phyloP scores from a whole-genome alignment of 306 rosid genomes.

The Lablab purpureus region DNA sequence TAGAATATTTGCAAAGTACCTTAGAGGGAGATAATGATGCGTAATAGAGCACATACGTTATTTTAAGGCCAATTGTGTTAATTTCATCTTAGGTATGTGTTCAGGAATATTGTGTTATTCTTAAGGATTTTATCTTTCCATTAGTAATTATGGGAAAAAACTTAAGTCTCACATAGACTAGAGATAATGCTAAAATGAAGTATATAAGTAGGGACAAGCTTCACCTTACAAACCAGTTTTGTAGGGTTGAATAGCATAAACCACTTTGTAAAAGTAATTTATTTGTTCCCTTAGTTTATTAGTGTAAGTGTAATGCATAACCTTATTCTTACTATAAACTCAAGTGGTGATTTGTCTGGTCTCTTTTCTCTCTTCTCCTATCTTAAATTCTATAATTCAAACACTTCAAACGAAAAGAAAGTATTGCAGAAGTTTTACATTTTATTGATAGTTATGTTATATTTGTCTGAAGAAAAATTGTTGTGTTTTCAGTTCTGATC shows the following conservation, averaged over 20 bases:
- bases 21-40: not conserved
- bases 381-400: not conserved
- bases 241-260: no score
- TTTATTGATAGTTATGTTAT: constrained; percentile 7
- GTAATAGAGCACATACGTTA: not conserved
- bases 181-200: no score
- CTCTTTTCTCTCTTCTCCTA: not conserved
- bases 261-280: not conserved
- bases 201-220: no score
- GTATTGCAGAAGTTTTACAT: constrained; percentile 20
- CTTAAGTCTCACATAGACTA: no score
- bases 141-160: no score
- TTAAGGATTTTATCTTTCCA: not conserved
- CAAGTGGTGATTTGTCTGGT: not conserved
- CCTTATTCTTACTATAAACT: not conserved
- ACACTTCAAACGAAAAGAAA: not conserved
- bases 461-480: constrained; percentile 21
- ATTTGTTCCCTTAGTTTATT: not conserved
- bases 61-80: not conserved
- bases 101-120: not conserved
- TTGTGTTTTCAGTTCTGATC: constrained; percentile 78
- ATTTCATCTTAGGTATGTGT: not conserved
- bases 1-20: not conserved
- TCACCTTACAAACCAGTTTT: no score
- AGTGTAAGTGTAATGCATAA: not conserved